These are phyloP conservation scores for Aspergillus vadensis DNA, from an alignment of 2,329 filamentous ascomycete genomes.

Conservation along the genomic window DNA sequence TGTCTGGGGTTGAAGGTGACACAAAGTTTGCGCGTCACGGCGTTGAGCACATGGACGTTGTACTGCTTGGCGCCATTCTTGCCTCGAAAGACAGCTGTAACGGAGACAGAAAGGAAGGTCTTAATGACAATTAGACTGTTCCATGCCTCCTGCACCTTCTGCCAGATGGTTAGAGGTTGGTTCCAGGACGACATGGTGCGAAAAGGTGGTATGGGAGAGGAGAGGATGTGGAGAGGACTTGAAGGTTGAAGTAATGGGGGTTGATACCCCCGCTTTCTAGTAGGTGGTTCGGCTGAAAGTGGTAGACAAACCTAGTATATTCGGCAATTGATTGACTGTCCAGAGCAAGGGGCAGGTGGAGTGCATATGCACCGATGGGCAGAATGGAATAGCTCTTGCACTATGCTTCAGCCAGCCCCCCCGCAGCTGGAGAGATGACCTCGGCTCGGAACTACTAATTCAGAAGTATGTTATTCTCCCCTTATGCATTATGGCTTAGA, in stretches of 20 bases:
- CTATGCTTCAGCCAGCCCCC: no score
- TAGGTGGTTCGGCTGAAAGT: not conserved
- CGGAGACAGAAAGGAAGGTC: conserved; percentile 31
- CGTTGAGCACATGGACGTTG: conserved; percentile 36
- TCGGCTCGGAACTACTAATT: not conserved
- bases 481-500: not conserved
- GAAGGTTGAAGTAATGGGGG: not conserved
- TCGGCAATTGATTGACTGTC: no score
- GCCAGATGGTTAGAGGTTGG: conserved; percentile 34
- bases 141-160: conserved; percentile 25
- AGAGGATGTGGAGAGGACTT: not conserved
- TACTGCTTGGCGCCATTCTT: conserved; percentile 39
- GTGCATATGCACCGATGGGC: no score
- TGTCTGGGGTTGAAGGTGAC: conserved; percentile 31
- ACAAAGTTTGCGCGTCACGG: conserved; percentile 33
- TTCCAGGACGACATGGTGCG: conserved; percentile 17
- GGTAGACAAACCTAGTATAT: no score
- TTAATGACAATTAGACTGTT: conserved; percentile 28
- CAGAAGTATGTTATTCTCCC: not conserved
- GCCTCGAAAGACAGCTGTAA: conserved; percentile 44
- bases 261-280: not conserved
- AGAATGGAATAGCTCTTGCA: no score
- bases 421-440: not conserved
- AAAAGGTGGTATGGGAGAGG: not conserved
- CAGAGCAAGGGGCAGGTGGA: no score